Evolutionary conservation across 2,329 filamentous ascomycete genomes (phyloP), one percentile per base, ranked within the genome.

Genomic region (Scedosporium aurantiacum): DNA sequence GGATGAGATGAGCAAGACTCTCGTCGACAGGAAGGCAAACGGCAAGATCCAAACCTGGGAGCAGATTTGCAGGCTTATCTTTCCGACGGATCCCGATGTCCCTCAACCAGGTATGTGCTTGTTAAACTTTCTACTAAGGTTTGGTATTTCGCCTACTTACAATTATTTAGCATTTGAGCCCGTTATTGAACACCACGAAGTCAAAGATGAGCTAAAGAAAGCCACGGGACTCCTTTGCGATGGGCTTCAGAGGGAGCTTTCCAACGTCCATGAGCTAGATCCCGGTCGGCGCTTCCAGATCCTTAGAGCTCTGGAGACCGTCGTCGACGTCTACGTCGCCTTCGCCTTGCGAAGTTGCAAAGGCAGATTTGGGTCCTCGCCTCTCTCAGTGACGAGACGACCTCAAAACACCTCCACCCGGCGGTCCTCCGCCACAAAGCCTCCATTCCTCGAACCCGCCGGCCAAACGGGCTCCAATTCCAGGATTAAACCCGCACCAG

Each of bases 41-140:
- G 40, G 21, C 56, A 58, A 58, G 56, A 43, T 58, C n/a, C 28
- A 58, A 25, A 58, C 56, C 1, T 58, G 56, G 56, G 56, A 58
- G 10, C 28, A 58, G 37, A 58, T 58, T 16, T 58, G 56, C 37
- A 12, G 56, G 37, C 37, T 58, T 3, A 41, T 58, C 10, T 58
- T 58, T 25, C 32, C 32, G 3, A 41, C 16, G 12, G 56, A 58
- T n/a, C 21, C 21, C 5, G 40, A 37, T 7, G 23, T 41, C 18
- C 56, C 37, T 23, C 37, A 37, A 21, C 40, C 56, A 28, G 18
- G 56, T 58, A 43, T 21, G 56, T 45, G n/a, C 32, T 14, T 3
- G 18, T 27, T 23, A 8, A 7, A 23, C n/a, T 21, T 18, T 18
- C 2, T n/a, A 6, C 6, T 6, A 37, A 12, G 2, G 4, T 10